A percentile compares a stretch with the other conserved stretches of the same genome.
phyloP scores from a whole-genome alignment of 495 filamentous ascomycete species.

The Sporormia fimetaria region DNA sequence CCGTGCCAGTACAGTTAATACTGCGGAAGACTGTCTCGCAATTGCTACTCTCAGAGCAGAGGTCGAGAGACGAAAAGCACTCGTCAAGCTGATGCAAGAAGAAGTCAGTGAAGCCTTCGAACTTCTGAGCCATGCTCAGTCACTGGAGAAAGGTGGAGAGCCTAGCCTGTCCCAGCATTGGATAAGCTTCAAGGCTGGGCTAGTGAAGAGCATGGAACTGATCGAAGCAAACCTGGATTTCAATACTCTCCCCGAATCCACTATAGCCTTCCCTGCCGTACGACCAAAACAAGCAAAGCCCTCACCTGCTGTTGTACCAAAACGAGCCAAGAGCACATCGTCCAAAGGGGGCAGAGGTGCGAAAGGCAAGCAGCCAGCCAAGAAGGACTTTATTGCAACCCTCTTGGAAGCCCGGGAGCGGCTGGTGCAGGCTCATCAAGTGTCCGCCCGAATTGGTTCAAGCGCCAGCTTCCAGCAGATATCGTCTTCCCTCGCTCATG shows the following conservation, averaged over 20 bases:
- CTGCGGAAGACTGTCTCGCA: slow-evolving; percentile 9
- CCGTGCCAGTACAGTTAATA: not conserved
- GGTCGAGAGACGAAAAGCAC: slow-evolving; percentile 39
- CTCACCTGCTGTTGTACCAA: slow-evolving; percentile 3
- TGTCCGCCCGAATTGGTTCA: slow-evolving; percentile 41
- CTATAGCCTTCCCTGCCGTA: slow-evolving; percentile 67
- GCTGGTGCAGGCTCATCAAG: slow-evolving; percentile 44
- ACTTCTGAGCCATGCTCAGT: slow-evolving; percentile 32
- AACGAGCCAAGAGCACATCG: not conserved
- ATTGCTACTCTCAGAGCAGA: slow-evolving; percentile 13
- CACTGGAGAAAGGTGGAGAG: slow-evolving; percentile 5
- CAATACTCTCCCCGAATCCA: slow-evolving; percentile 82
- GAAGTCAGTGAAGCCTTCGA: slow-evolving; percentile 43
- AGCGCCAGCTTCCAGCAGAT: slow-evolving; percentile 40
- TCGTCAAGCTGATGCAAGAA: slow-evolving; percentile 43
- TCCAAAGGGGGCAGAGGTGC: slow-evolving; percentile 6
- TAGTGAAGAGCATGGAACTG: slow-evolving; percentile 50
- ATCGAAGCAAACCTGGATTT: slow-evolving; percentile 74
- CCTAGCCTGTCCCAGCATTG: slow-evolving; percentile 8
- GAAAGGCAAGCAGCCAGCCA: slow-evolving; percentile 26
- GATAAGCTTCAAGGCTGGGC: slow-evolving; percentile 35
- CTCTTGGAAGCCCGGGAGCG: slow-evolving; percentile 50
- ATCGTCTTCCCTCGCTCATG: slow-evolving; percentile 47
- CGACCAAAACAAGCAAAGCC: slow-evolving; percentile 17
- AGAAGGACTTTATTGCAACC: slow-evolving; percentile 44